Conservation (phyloP, 768 basidiomycete species). For the Suillus decipiens region DNA sequence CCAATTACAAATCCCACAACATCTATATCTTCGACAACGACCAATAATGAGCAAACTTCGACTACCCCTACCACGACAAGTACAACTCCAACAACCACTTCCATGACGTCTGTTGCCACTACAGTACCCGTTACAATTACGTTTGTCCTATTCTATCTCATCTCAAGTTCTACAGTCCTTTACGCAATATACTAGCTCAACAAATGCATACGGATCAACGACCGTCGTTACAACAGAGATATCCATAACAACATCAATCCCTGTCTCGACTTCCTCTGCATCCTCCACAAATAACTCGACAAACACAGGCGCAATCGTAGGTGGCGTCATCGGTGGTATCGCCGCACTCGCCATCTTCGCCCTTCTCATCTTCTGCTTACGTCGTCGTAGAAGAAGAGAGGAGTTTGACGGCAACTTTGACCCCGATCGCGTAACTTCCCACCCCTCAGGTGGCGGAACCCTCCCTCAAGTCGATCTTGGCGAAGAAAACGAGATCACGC, state of each 20-base stretch:
- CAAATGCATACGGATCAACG: slow-evolving; percentile 23
- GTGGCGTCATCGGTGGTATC: slow-evolving; percentile 52
- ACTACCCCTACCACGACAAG: background rate
- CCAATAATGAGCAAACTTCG: slow-evolving; percentile 5
- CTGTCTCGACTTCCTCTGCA: slow-evolving; percentile 9
- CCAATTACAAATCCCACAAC: background rate
- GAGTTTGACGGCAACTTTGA: slow-evolving; percentile 55
- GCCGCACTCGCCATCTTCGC: slow-evolving; percentile 29
- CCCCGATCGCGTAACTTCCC: slow-evolving; percentile 42
- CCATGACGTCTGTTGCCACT: background rate
- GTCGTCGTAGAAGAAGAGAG: slow-evolving; percentile 27
- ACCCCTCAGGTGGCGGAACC: slow-evolving; percentile 26
- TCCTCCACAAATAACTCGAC: background rate
- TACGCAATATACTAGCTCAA: slow-evolving; percentile 20
- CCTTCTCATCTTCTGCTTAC: slow-evolving; percentile 33
- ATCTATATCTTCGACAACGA: background rate
- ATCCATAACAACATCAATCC: slow-evolving; percentile 17
- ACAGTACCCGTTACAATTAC: slow-evolving; percentile 17
- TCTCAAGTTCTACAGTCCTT: background rate
- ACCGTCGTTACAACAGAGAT: slow-evolving; percentile 21
- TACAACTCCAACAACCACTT: slow-evolving; percentile 4
- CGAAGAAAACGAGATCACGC: slow-evolving; percentile 32
- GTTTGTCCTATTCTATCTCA: slow-evolving; percentile 20
- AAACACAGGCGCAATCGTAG: slow-evolving; percentile 45
- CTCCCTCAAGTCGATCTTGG: slow-evolving; percentile 30